Evolutionary conservation across 1,284 basidiomycete species (phyloP).

Genomic region (Acaromyces ingoldii): DNA sequence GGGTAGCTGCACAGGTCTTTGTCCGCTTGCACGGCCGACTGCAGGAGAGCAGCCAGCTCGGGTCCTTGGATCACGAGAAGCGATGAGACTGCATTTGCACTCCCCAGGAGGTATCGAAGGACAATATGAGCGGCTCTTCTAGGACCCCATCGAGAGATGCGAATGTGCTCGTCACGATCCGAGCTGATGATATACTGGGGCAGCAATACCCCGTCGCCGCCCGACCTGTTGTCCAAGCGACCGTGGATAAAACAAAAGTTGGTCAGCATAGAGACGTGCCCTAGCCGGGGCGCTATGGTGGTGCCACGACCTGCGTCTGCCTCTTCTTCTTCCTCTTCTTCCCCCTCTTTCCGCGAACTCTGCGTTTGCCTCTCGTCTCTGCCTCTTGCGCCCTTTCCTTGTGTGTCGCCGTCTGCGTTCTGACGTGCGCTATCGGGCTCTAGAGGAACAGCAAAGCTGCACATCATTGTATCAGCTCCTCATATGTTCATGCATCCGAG

Average conservation of each 20-base stretch:
- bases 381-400: not conserved
- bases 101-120: conserved; percentile 36
- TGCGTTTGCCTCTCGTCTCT: not conserved
- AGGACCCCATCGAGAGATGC: conserved; percentile 46
- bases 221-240: too few species aligned
- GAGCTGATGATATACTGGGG: conserved; percentile 28
- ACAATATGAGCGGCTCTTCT: conserved; percentile 34
- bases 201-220: too few species aligned
- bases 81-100: not conserved
- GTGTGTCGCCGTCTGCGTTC: not conserved
- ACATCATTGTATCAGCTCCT: too few species aligned
- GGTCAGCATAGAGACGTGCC: conserved; percentile 1
- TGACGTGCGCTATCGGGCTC: too few species aligned
- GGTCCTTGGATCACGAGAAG: not conserved
- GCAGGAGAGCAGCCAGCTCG: not conserved
- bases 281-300: not conserved
- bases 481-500: not conserved
- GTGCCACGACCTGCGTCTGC: not conserved
- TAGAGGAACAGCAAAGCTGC: too few species aligned
- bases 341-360: not conserved
- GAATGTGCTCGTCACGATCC: conserved; percentile 49
- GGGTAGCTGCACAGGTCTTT: not conserved
- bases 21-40: not conserved
- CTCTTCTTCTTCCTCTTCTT: not conserved
- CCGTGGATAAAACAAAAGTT: too few species aligned